A percentile compares a stretch with the other conserved stretches of the same genome.
Evolutionary conservation across 176 grass and related monocot species (phyloP).

Genomic region (Phragmites australis): DNA sequence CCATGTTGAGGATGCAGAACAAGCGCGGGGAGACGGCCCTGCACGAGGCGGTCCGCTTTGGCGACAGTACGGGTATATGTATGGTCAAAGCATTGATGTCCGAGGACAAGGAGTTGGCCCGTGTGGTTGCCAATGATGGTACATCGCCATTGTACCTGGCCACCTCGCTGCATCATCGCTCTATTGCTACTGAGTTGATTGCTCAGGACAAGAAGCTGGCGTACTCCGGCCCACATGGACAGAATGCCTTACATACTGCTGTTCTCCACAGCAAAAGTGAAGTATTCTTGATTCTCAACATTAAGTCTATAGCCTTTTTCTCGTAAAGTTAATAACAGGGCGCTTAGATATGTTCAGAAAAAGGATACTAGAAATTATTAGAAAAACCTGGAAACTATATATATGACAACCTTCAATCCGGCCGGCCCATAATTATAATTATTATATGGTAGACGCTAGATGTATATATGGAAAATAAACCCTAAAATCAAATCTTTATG

Average conservation of each 20-base stretch:
- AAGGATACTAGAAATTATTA: too few relatives aligned
- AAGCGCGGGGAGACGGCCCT: slow-evolving; percentile 16
- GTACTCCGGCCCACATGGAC: neutral
- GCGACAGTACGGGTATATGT: neutral
- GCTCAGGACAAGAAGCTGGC: neutral
- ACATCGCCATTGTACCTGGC: slow-evolving; percentile 20
- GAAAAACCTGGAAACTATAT: too few relatives aligned
- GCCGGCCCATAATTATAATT: too few relatives aligned
- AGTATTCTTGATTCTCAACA: neutral
- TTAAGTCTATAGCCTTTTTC: too few relatives aligned
- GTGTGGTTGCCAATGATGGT: neutral
- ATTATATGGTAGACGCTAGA: too few relatives aligned
- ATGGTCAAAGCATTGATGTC: neutral
- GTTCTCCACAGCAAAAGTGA: neutral
- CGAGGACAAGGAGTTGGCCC: neutral
- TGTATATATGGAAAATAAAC: too few relatives aligned
- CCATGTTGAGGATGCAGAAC: neutral
- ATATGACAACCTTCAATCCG: too few relatives aligned
- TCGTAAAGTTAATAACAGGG: too few relatives aligned
- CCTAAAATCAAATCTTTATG: too few relatives aligned
- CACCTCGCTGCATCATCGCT: neutral
- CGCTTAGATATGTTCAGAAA: too few relatives aligned
- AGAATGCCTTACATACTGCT: neutral
- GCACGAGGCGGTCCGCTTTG: slow-evolving; percentile 5
- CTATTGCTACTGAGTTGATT: neutral